Evolutionary conservation across 176 grass and related monocot genomes (phyloP).

Genomic region (Rhynchospora pubera): DNA sequence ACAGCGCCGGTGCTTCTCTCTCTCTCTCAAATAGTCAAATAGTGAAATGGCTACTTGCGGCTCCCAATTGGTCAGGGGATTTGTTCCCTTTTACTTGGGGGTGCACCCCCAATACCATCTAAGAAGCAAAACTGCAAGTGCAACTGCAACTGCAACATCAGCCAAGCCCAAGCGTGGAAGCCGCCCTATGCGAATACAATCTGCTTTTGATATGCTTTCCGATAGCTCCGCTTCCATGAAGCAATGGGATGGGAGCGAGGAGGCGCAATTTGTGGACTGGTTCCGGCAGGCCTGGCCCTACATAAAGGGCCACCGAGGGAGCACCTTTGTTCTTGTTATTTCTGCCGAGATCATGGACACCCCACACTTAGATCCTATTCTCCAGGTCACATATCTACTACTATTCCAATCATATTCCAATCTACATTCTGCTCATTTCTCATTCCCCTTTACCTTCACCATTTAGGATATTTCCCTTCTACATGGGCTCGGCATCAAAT

Average conservation of each 20-base stretch:
- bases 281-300: slow-evolving; percentile 85
- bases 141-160: background rate
- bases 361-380: slow-evolving; percentile 53
- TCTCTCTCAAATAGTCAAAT: no score
- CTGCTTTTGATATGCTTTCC: background rate
- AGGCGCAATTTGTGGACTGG: slow-evolving; percentile 60
- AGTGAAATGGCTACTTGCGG: background rate
- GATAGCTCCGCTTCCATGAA: background rate
- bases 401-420: no score
- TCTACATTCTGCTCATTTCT: background rate
- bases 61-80: background rate
- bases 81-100: background rate
- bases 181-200: background rate
- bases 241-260: slow-evolving; percentile 24
- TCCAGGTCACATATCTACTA: no score
- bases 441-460: background rate
- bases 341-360: slow-evolving; percentile 70
- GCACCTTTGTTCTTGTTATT: slow-evolving; percentile 76
- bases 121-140: background rate
- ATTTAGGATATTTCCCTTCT: slow-evolving; percentile 98
- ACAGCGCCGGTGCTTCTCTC: no score
- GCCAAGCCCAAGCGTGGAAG: background rate
- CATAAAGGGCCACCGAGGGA: slow-evolving; percentile 68
- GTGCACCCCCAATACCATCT: no score
- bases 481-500: slow-evolving; percentile 93